Percentiles rank a stretch among this genome's conserved stretches.
Conservation (phyloP, 2,329 filamentous ascomycete genomes). For the Chaetomium strumarium region DNA sequence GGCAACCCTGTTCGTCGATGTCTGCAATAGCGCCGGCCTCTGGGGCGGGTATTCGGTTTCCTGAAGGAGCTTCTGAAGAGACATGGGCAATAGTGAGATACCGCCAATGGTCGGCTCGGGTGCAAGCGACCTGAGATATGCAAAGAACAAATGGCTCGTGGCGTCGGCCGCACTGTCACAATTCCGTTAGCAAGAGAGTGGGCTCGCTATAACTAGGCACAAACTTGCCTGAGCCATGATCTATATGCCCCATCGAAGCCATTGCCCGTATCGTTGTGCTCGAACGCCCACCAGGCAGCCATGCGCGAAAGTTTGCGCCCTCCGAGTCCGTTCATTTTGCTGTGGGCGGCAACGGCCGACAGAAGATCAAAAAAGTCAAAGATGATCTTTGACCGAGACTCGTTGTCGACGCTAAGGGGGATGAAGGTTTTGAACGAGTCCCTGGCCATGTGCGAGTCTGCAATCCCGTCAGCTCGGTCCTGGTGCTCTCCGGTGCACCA, state of each 20-base stretch:
- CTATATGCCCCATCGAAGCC: slow-evolving; percentile 95
- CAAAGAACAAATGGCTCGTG: slow-evolving; percentile 95
- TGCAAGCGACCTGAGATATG: slow-evolving; percentile 83
- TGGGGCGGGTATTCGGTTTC: slow-evolving; percentile 93
- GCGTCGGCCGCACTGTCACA: slow-evolving; percentile 76
- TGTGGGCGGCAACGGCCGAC: slow-evolving; percentile 83
- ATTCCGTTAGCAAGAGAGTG: slow-evolving; percentile 28
- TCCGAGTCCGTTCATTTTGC: slow-evolving; percentile 86
- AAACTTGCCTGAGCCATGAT: slow-evolving; percentile 66
- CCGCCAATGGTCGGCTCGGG: slow-evolving; percentile 73
- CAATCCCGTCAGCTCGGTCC: slow-evolving; percentile 1
- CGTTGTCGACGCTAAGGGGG: slow-evolving; percentile 84
- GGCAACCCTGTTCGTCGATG: slow-evolving; percentile 78
- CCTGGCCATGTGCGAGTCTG: slow-evolving; percentile 85
- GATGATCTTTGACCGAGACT: slow-evolving; percentile 79
- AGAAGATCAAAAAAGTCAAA: slow-evolving; percentile 95
- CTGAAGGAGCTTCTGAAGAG: slow-evolving; percentile 81
- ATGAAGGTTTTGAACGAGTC: slow-evolving; percentile 97
- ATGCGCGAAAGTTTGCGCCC: slow-evolving; percentile 90
- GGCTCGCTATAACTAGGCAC: slow-evolving; percentile 24
- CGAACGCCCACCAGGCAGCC: slow-evolving; percentile 98
- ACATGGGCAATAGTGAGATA: slow-evolving; percentile 82
- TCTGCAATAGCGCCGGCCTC: slow-evolving; percentile 67
- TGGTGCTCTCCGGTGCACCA: too few species aligned
- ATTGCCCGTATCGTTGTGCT: slow-evolving; percentile 77